Percentiles rank a stretch among this genome's conserved stretches.
These are phyloP conservation scores for Aspergillus sp. DNA, from an alignment of 2,329 filamentous ascomycete species.

Conservation along the genomic window DNA sequence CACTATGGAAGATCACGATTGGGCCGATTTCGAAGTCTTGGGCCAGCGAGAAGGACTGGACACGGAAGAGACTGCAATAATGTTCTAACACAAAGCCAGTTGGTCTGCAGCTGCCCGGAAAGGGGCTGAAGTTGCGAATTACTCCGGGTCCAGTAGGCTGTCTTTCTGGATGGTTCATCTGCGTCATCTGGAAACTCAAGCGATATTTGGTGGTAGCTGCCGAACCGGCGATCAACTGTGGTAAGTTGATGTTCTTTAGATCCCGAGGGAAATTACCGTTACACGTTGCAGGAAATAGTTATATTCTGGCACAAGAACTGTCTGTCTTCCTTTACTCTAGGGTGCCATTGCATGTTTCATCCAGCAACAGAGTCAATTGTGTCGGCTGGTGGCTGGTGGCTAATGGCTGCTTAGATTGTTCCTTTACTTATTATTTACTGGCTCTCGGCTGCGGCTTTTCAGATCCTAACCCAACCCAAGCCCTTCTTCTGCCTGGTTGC, in stretches of 20 bases:
- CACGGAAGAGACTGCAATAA: background rate
- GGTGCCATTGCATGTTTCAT: background rate
- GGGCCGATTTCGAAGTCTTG: conserved; percentile 8
- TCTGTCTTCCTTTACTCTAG: background rate
- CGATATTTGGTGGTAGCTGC: background rate
- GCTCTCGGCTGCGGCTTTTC: too few relatives aligned
- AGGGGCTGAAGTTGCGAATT: background rate
- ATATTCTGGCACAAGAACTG: too few relatives aligned
- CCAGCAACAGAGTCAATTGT: background rate
- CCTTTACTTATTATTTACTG: too few relatives aligned
- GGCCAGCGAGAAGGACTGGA: conserved; percentile 2
- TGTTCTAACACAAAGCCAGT: background rate
- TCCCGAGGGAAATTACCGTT: background rate
- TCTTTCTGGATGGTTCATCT: background rate
- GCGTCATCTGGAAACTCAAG: background rate
- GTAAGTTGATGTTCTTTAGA: background rate
- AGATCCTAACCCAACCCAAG: too few relatives aligned
- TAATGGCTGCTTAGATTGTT: background rate
- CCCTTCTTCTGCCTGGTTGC: too few relatives aligned
- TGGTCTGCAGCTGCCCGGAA: conserved; percentile 4
- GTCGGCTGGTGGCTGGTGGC: too few relatives aligned
- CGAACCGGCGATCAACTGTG: background rate
- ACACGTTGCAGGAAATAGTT: background rate
- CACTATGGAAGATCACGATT: conserved; percentile 12
- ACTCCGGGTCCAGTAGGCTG: background rate